Percentiles rank a stretch among this genome's conserved stretches.
phyloP scores from a whole-genome alignment of 2,329 filamentous ascomycete genomes.

The Aspergillus sojae region DNA sequence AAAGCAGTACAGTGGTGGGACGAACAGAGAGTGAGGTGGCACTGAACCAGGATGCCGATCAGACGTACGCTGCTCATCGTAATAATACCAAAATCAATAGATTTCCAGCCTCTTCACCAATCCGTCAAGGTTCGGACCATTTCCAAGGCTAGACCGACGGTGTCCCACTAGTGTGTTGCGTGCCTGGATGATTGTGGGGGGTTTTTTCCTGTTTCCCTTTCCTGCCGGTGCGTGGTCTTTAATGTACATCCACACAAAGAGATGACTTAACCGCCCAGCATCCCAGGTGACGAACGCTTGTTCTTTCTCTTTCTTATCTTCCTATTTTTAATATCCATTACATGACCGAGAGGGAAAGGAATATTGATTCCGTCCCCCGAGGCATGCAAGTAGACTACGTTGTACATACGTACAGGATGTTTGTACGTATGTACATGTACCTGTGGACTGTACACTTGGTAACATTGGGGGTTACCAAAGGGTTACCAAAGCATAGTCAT shows the following conservation, averaged over 20 bases:
- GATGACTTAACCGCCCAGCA: too few relatives aligned
- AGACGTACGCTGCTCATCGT: conserved; percentile 20
- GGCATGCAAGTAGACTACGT: too few relatives aligned
- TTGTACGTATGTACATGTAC: too few relatives aligned
- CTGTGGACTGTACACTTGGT: too few relatives aligned
- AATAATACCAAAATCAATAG: conserved; percentile 6
- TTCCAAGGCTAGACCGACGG: conserved; percentile 29
- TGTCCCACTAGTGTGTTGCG: conserved; percentile 22
- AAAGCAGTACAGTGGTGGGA: not conserved
- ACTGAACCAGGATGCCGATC: conserved; percentile 3
- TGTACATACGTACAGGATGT: too few relatives aligned
- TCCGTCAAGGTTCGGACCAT: conserved; percentile 27
- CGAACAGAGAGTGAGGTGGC: not conserved
- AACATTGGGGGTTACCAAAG: not conserved
- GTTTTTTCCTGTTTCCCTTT: not conserved
- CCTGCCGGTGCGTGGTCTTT: conserved; percentile 23
- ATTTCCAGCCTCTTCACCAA: conserved; percentile 2
- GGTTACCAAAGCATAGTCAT: not conserved
- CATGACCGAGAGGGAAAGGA: too few relatives aligned
- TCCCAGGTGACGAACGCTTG: too few relatives aligned
- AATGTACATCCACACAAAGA: not conserved
- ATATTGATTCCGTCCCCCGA: too few relatives aligned
- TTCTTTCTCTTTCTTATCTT: not conserved
- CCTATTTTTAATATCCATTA: not conserved
- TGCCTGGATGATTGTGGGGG: conserved; percentile 22